These are phyloP conservation scores for Suhomyces canberraensis DNA, from an alignment of 805 yeast genomes.

Conservation along the genomic window DNA sequence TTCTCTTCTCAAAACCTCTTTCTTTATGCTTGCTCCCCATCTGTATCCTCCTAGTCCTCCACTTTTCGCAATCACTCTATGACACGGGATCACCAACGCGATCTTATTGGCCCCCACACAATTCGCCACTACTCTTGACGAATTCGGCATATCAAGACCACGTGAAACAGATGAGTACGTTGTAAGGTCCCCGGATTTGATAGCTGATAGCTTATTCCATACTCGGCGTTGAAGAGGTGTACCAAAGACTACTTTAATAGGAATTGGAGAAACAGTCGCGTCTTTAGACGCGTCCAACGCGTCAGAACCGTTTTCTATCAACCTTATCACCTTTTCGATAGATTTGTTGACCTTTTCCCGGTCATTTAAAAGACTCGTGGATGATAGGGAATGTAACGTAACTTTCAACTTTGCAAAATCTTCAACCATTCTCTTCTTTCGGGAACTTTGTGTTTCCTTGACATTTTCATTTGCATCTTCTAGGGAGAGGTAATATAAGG, in stretches of 20 bases:
- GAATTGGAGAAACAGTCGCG: constrained; percentile 11
- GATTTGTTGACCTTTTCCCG: constrained; percentile 5
- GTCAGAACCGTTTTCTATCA: too few relatives aligned
- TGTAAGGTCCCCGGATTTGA: constrained; percentile 26
- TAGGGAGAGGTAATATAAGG: constrained; percentile 19
- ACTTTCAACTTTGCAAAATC: constrained; percentile 11
- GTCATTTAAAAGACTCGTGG: background rate
- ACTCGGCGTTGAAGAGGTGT: constrained; percentile 36
- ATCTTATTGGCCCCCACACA: constrained; percentile 40
- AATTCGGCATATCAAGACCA: constrained; percentile 23
- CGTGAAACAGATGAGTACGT: constrained; percentile 33
- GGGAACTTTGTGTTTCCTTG: constrained; percentile 1
- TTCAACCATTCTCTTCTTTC: constrained; percentile 7
- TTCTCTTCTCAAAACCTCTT: constrained; percentile 18
- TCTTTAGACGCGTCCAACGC: constrained; percentile 11
- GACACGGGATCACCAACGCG: constrained; percentile 43
- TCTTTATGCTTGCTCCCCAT: constrained; percentile 36
- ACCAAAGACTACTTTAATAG: constrained; percentile 32
- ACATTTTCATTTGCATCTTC: constrained; percentile 9
- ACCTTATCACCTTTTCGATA: constrained; percentile 8
- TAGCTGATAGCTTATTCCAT: constrained; percentile 28
- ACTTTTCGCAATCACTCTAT: constrained; percentile 32
- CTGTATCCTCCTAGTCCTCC: constrained; percentile 36
- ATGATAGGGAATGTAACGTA: constrained; percentile 1
- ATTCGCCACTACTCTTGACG: constrained; percentile 39